These are phyloP conservation scores for Dendryphion nanum DNA, from an alignment of 2,329 filamentous ascomycete genomes.

Conservation along the genomic window DNA sequence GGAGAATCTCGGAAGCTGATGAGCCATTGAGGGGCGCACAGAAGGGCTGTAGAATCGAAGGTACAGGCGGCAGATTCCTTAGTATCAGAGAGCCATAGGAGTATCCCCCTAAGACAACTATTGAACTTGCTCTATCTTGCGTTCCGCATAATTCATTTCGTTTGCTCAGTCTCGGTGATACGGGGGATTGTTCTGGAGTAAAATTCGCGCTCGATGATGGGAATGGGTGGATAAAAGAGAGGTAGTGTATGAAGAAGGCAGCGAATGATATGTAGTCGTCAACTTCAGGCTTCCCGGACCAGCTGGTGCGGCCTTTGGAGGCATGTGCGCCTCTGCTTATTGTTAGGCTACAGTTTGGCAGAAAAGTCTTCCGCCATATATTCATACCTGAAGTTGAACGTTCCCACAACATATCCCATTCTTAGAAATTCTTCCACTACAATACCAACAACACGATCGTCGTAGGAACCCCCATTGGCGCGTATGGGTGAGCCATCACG, in stretches of 20 bases:
- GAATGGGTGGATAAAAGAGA: conserved; percentile 53
- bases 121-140: background rate
- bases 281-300: conserved; percentile 78
- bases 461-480: conserved; percentile 81
- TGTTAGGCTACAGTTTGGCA: conserved; percentile 4
- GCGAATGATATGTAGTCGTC: conserved; percentile 80
- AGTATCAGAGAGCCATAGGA: conserved; percentile 88
- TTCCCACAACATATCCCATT: conserved; percentile 72
- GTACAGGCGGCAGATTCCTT: conserved; percentile 63
- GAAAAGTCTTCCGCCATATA: background rate
- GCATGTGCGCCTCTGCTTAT: conserved; percentile 67
- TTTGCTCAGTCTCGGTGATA: conserved; percentile 4
- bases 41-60: conserved; percentile 60
- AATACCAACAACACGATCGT: conserved; percentile 75
- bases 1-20: conserved; percentile 65
- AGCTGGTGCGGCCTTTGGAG: conserved; percentile 78
- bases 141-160: background rate
- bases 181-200: conserved; percentile 13
- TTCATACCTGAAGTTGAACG: conserved; percentile 84
- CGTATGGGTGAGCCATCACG: conserved; percentile 87
- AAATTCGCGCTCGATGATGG: conserved; percentile 15
- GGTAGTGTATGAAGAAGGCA: conserved; percentile 76
- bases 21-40: conserved; percentile 53
- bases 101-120: conserved; percentile 73
- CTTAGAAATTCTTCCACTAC: conserved; percentile 64